phyloP scores from a whole-genome alignment of 2,329 filamentous ascomycete species.

The Corinectria fuckeliana region DNA sequence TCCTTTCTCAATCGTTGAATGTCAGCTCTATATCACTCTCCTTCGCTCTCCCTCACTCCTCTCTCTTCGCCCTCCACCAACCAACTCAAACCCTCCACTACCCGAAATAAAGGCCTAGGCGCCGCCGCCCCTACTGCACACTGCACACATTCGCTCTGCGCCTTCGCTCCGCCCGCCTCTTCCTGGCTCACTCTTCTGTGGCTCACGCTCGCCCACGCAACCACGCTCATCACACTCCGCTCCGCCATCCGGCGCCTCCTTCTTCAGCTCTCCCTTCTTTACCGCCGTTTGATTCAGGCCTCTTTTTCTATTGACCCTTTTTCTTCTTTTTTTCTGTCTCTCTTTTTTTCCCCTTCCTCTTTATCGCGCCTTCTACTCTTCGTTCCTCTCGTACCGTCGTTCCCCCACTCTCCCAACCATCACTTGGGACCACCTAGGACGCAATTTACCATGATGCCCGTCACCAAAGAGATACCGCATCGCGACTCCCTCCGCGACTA shows the following conservation, averaged over 20 bases:
- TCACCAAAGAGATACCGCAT: conserved; percentile 55
- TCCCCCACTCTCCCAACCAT: conserved; percentile 22
- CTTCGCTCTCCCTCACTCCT: neutral
- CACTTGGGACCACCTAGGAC: conserved; percentile 20
- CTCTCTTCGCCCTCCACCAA: neutral
- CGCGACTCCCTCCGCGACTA: conserved; percentile 70
- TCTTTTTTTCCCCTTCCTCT: neutral
- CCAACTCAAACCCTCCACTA: neutral
- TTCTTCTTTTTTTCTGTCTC: neutral
- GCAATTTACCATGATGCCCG: conserved; percentile 33
- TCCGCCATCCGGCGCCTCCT: conserved; percentile 21
- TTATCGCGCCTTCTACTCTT: neutral
- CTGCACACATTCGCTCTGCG: conserved; percentile 15
- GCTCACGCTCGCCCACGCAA: conserved; percentile 10
- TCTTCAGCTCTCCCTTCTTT: conserved; percentile 21
- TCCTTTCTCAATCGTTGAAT: neutral
- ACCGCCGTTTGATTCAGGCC: conserved; percentile 19
- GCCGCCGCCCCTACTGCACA: neutral
- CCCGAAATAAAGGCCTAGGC: conserved; percentile 13
- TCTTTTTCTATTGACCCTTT: conserved; percentile 3
- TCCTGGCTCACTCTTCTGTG: conserved; percentile 10
- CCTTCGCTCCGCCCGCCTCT: conserved; percentile 16
- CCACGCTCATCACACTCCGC: conserved; percentile 20
- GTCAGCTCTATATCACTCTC: neutral
- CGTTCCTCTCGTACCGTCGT: conserved; percentile 1